Evolutionary conservation across 768 basidiomycete genomes (phyloP), one percentile per base, ranked within the genome.

Genomic region (Fomitopsis pulvina): DNA sequence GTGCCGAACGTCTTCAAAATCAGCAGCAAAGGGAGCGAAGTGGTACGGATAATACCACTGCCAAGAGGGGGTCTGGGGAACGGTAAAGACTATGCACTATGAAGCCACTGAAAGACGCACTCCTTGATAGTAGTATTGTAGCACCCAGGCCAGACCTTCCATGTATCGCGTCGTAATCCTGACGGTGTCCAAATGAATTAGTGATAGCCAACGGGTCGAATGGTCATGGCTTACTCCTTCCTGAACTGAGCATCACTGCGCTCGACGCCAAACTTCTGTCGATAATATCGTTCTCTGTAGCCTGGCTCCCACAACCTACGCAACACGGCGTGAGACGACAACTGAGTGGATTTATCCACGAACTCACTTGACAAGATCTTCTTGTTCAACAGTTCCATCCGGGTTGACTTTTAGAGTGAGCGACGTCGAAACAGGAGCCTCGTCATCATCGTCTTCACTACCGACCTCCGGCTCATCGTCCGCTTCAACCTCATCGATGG

Each of bases 1-100:
- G 55, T 81, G 74, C 29, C 76, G 78, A 41, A 95, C 72, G 40
- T 88, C 83, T 49, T 79, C 77, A 57, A 98, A 97, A 66, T 99
- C 96, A 52, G 85, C 84, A 7, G 96, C 96, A 65, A 99, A 99
- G 0, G 96, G 96, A 11, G 96, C 92, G 65, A 96, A 99, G 67
- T 99, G 96, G 61, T 87, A 94, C 1, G 96, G 96, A 66, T 97
- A 98, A 70, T 87, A 99, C 96, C 96, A 99, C 61, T 93, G 83
- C 95, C 95, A 98, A 2, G 94, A 96, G 3, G 90, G 88, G 7
- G 89, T 81, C 91, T 63, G 40, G 18, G 54, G 43, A 60, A 61
- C 28, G 62, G 53, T 52, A n/a, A 9, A 28, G 45, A 42, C 22
- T 14, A 52, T 20, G 47, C 4, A 38, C 18, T 11, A 25, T 4